A percentile compares a stretch with the other conserved stretches of the same genome.
These are phyloP conservation scores for Choanephora cucurbitarum DNA, from an alignment of 371 early-diverging fungal species.

Conservation along the genomic window DNA sequence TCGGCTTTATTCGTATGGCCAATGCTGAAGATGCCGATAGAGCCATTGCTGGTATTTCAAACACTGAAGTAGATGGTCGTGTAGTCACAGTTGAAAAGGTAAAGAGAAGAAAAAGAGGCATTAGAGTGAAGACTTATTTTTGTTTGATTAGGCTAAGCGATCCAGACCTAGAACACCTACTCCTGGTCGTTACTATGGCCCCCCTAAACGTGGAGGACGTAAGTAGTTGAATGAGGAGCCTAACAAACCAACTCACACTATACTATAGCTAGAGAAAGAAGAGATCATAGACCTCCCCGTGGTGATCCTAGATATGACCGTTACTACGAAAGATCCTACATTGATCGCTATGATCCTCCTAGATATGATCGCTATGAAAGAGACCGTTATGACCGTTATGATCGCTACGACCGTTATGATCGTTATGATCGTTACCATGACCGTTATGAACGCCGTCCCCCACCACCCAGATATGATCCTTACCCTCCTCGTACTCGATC, in stretches of 20 bases:
- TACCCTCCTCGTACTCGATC: conserved; percentile 57
- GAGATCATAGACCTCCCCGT: conserved; percentile 32
- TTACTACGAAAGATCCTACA: conserved; percentile 55
- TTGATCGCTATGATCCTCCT: conserved; percentile 59
- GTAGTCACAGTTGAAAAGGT: conserved; percentile 77
- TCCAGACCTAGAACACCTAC: conserved; percentile 81
- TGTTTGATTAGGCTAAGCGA: conserved; percentile 59
- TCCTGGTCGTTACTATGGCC: conserved; percentile 86
- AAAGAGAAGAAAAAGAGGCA: too few relatives aligned
- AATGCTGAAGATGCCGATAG: conserved; percentile 74
- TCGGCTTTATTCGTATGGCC: conserved; percentile 84
- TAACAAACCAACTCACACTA: too few relatives aligned
- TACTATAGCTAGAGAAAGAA: conserved; percentile 35
- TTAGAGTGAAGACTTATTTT: too few relatives aligned
- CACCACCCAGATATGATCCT: conserved; percentile 56
- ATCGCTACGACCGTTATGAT: conserved; percentile 52
- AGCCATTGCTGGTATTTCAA: conserved; percentile 62
- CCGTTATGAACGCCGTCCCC: conserved; percentile 60
- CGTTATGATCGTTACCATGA: conserved; percentile 52
- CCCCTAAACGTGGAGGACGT: conserved; percentile 63
- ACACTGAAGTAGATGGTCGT: conserved; percentile 75
- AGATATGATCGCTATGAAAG: conserved; percentile 56
- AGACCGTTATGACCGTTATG: conserved; percentile 60
- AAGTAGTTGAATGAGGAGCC: too few relatives aligned
- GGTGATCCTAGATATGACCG: conserved; percentile 50